A percentile compares a stretch with the other conserved stretches of the same genome.
phyloP scores from a whole-genome alignment of 2,329 filamentous ascomycete genomes.

The Arachnomyces sp. region DNA sequence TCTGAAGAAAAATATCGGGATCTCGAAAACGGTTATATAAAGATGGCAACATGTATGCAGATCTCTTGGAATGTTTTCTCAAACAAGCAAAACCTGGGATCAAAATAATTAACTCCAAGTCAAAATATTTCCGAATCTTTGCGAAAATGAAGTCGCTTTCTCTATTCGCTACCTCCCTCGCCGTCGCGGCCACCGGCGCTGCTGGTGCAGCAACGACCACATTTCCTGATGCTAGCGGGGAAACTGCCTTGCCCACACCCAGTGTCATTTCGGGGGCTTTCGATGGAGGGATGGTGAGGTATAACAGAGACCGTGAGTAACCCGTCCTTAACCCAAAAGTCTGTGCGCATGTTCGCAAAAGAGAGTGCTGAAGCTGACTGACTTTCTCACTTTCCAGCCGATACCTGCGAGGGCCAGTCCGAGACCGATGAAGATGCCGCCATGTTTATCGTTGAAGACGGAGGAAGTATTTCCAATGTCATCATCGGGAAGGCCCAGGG shows the following conservation, averaged over 20 bases:
- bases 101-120: no score
- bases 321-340: not conserved
- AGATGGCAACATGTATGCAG: no score
- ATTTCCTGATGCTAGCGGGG: not conserved
- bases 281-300: constrained; percentile 1
- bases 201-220: constrained; percentile 3
- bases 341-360: not conserved
- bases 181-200: no score
- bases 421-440: constrained; percentile 35
- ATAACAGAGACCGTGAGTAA: not conserved
- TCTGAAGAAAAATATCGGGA: no score
- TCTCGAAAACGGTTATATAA: no score
- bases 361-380: not conserved
- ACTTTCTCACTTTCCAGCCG: not conserved
- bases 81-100: no score
- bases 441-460: constrained; percentile 21
- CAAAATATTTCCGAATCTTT: no score
- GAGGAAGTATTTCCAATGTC: constrained; percentile 24
- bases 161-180: no score
- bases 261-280: not conserved
- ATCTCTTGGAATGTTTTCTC: no score
- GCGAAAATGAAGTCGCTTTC: no score
- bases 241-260: not conserved
- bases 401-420: constrained; percentile 30
- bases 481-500: constrained; percentile 30